A percentile compares a stretch with the other conserved stretches of the same genome.
phyloP scores from a whole-genome alignment of 257 asterid genomes.

The Mentha longifolia region DNA sequence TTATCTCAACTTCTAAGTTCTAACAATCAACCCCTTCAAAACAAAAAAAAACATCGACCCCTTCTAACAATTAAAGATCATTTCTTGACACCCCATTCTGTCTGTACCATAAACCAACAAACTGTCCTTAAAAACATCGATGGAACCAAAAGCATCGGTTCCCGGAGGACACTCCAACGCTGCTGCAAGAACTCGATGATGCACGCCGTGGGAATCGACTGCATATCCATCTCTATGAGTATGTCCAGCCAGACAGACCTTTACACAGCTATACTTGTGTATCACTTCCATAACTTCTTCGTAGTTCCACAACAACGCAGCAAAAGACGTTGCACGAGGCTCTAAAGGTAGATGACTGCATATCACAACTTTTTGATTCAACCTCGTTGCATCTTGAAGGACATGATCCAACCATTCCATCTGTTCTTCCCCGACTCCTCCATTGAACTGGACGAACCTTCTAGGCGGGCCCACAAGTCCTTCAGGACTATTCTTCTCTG shows the following conservation, averaged over 20 bases:
- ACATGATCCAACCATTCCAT: constrained; percentile 11
- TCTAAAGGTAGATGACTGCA: constrained; percentile 4
- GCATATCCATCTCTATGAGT: constrained; percentile 74
- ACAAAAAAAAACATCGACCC: too few species aligned
- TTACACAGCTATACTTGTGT: constrained; percentile 75
- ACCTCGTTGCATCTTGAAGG: constrained; percentile 7
- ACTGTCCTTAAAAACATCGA: constrained; percentile 70
- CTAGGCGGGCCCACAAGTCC: constrained; percentile 73
- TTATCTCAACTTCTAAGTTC: too few species aligned
- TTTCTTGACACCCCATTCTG: constrained; percentile 65
- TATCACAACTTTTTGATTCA: constrained; percentile 6
- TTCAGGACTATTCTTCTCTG: constrained; percentile 80
- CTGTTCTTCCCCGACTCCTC: constrained; percentile 82
- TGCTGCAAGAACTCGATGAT: constrained; percentile 89
- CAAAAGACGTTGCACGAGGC: constrained; percentile 46
- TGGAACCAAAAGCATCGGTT: constrained; percentile 66
- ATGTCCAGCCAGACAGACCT: constrained; percentile 87
- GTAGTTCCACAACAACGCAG: constrained; percentile 76
- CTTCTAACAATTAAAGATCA: constrained; percentile 57
- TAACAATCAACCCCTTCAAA: too few species aligned
- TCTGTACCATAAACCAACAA: constrained; percentile 65
- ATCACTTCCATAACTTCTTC: constrained; percentile 86
- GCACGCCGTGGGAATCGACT: constrained; percentile 75
- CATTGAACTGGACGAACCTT: constrained; percentile 88
- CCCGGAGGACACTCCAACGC: constrained; percentile 94